Evolutionary conservation across 352 stramenopile genomes (phyloP), one percentile per base, ranked within the genome.

Genomic region (Pythium vanterpoolii): DNA sequence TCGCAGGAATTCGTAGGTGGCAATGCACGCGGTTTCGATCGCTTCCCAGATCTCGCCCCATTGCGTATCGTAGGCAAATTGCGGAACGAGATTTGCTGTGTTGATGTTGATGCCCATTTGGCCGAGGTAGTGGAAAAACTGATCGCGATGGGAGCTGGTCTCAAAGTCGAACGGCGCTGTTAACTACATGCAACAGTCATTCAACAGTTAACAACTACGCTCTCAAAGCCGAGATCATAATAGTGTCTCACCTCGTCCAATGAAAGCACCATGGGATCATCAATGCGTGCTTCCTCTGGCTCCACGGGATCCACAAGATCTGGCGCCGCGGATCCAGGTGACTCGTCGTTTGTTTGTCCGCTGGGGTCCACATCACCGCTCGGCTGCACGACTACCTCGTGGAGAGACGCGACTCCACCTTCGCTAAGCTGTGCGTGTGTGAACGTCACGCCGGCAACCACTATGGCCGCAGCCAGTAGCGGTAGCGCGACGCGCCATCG

Each of bases 11-110:
- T 87, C 71, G 56, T 86, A 87, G 23, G 83, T 79, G 39, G 60
- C 78, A 7, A 88, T 43, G 5, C 80, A 48, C 8, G 77, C 80
- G 11, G 66, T 78, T 55, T 88, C 68, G 16, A 93, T 55, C 1
- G 80, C 73, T 3, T 71, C 51, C 13, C 75, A 79, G 51, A 94
- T 86, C n/a, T 60, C 82, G 16, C 49, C 30, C 82, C 82, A 94
- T 47, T 90, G 69, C 11, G 81, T 83, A 31, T 75, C 69, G 30
- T 77, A 69, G 13, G 53, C 63, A 34, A 89, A 86, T 49, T 71
- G 47, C 23, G 71, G 73, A 23, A 81, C 64, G 11, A 79, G 51
- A 33, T 72, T 56, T 31, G 65, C 66, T 23, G 39, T 43, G 34
- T 71, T 59, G 1, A 71, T n/a, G 24, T 39, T 56, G 34, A 60